Evolutionary conservation across 2,329 filamentous ascomycete genomes (phyloP).

Genomic region (Triangularia verruculosa): DNA sequence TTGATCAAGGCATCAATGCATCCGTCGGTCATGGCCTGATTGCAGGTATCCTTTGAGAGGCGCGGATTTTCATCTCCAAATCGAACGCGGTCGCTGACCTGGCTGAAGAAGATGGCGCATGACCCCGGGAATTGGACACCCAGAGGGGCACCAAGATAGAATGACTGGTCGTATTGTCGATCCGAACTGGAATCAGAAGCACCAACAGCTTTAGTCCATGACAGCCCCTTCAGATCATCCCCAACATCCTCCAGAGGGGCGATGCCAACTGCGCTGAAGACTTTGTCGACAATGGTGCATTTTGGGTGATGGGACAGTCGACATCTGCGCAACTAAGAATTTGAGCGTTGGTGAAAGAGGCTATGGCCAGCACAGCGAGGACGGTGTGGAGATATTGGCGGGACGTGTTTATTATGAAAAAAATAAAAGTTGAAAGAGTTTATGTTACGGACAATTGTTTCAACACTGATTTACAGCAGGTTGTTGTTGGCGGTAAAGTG

Average conservation of each 20-base stretch:
- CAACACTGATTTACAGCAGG: background rate
- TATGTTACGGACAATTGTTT: background rate
- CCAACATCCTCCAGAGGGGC: background rate
- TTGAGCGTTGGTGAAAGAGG: background rate
- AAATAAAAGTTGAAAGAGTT: background rate
- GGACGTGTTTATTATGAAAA: background rate
- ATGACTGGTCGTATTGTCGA: constrained; percentile 4
- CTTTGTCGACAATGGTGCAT: constrained; percentile 8
- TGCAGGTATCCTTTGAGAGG: constrained; percentile 6
- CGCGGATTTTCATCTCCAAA: background rate
- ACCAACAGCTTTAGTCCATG: constrained; percentile 10
- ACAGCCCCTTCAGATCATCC: background rate
- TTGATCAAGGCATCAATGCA: constrained; percentile 7
- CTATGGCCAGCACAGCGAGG: constrained; percentile 5
- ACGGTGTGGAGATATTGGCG: background rate
- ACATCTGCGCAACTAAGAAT: constrained; percentile 18
- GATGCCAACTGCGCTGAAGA: constrained; percentile 1
- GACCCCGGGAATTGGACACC: background rate
- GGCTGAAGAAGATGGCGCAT: constrained; percentile 15
- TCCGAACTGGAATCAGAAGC: background rate
- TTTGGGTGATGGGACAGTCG: constrained; percentile 8
- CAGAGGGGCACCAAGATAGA: constrained; percentile 11
- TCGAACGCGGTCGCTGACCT: constrained; percentile 5
- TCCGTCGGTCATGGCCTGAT: background rate
- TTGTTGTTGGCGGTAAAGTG: background rate